Conservation (phyloP, 805 yeast species). For the Metschnikowia vanudenii region DNA sequence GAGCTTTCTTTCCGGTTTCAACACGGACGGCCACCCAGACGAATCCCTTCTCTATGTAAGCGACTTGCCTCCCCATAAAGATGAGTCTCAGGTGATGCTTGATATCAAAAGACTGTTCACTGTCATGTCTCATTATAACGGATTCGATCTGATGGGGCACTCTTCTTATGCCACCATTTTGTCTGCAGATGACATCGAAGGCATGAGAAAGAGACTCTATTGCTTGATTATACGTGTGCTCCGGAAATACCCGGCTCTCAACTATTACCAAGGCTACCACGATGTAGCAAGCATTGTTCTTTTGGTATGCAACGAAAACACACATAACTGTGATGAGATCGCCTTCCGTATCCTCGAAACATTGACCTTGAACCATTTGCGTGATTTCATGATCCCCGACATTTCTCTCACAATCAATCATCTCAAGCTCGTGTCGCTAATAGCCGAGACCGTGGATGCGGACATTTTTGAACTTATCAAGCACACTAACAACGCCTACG, state of each 20-base stretch:
- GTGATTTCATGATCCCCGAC: slow-evolving; percentile 83
- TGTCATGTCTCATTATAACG: slow-evolving; percentile 30
- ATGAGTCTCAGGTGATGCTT: slow-evolving; percentile 73
- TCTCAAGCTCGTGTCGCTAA: slow-evolving; percentile 60
- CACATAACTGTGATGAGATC: slow-evolving; percentile 24
- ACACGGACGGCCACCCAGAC: not conserved
- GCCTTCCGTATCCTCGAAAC: slow-evolving; percentile 49
- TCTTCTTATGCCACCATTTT: slow-evolving; percentile 34
- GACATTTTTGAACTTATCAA: slow-evolving; percentile 40
- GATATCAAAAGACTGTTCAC: slow-evolving; percentile 77
- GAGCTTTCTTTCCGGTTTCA: not conserved
- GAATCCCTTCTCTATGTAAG: slow-evolving; percentile 9
- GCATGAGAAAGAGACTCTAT: slow-evolving; percentile 42
- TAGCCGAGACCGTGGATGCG: slow-evolving; percentile 51
- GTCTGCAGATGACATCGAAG: slow-evolving; percentile 29
- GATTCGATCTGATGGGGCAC: slow-evolving; percentile 17
- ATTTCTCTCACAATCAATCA: slow-evolving; percentile 67
- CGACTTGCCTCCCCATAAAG: slow-evolving; percentile 53
- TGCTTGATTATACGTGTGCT: slow-evolving; percentile 53
- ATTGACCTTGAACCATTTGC: slow-evolving; percentile 58
- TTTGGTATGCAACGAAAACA: slow-evolving; percentile 43
- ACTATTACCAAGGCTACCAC: slow-evolving; percentile 92
- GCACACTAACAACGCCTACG: slow-evolving; percentile 33
- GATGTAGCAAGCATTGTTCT: slow-evolving; percentile 74
- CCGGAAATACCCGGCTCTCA: slow-evolving; percentile 56